A percentile compares a stretch with the other conserved stretches of the same genome.
These are phyloP conservation scores for Cryomyces minteri DNA, from an alignment of 495 filamentous ascomycete genomes.

Conservation along the genomic window DNA sequence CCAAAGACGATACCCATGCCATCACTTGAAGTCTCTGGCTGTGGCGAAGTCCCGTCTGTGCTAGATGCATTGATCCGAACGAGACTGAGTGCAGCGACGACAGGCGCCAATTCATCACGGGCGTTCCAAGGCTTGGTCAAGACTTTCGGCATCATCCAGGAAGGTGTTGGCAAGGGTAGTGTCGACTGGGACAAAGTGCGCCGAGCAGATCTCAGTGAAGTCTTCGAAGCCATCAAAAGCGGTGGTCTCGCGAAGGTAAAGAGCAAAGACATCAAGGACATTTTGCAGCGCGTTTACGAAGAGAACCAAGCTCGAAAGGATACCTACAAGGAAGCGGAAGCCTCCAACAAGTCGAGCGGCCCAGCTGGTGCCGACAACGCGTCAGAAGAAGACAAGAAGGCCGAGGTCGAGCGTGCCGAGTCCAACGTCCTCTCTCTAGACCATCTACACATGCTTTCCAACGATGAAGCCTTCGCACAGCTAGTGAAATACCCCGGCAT, in stretches of 20 bases:
- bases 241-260: constrained; percentile 58
- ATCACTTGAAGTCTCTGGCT: constrained; percentile 66
- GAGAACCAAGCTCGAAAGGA: constrained; percentile 39
- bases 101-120: constrained; percentile 40
- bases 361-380: constrained; percentile 20
- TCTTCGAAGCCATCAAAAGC: constrained; percentile 52
- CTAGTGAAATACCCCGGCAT: constrained; percentile 68
- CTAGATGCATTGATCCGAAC: constrained; percentile 80
- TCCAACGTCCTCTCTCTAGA: constrained; percentile 52
- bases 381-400: constrained; percentile 24
- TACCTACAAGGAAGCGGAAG: constrained; percentile 9
- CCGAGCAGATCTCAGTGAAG: constrained; percentile 35
- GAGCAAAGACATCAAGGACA: constrained; percentile 58
- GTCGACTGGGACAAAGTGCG: constrained; percentile 80
- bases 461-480: constrained; percentile 51
- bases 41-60: constrained; percentile 84
- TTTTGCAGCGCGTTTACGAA: constrained; percentile 61
- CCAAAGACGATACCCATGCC: constrained; percentile 57
- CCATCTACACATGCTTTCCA: constrained; percentile 48
- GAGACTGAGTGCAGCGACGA: constrained; percentile 58
- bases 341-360: constrained; percentile 7
- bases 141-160: constrained; percentile 43
- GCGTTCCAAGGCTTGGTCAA: constrained; percentile 56
- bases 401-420: constrained; percentile 34
- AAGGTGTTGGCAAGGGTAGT: constrained; percentile 52